Conservation (phyloP, 2,329 filamentous ascomycete species). For the Fusarium falciforme region DNA sequence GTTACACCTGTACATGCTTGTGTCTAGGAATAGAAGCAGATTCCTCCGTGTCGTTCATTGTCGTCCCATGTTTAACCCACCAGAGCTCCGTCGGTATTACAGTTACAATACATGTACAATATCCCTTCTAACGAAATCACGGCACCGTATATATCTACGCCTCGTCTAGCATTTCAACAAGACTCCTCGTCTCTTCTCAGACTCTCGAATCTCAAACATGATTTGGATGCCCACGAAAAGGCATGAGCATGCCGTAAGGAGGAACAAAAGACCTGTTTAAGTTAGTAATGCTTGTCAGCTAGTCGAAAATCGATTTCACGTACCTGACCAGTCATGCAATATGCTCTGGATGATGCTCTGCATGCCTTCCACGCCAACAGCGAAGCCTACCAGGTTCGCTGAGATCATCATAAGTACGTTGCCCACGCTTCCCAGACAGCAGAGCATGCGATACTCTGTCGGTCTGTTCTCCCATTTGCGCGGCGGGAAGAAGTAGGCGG, state of each 20-base stretch:
- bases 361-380: constrained; percentile 88
- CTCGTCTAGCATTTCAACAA: constrained; percentile 78
- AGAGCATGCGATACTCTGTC: constrained; percentile 81
- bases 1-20: neutral
- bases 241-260: constrained; percentile 75
- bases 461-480: constrained; percentile 77
- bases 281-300: constrained; percentile 35
- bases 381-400: constrained; percentile 95
- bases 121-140: neutral
- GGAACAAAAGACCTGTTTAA: constrained; percentile 73
- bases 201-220: constrained; percentile 96
- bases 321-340: constrained; percentile 77
- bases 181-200: constrained; percentile 84
- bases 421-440: constrained; percentile 80
- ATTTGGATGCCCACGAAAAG: constrained; percentile 89
- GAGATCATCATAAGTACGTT: constrained; percentile 96
- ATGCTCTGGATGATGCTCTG: constrained; percentile 81
- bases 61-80: constrained; percentile 2
- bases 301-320: constrained; percentile 29
- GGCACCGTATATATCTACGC: neutral
- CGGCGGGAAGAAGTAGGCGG: constrained; percentile 76
- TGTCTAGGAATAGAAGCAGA: neutral
- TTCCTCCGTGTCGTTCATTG: constrained; percentile 13
- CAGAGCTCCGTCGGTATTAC: constrained; percentile 15
- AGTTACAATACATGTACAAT: constrained; percentile 30